Evolutionary conservation across 768 basidiomycete species (phyloP), one percentile per base, ranked within the genome.

Genomic region (Leccinum longicurvipes): DNA sequence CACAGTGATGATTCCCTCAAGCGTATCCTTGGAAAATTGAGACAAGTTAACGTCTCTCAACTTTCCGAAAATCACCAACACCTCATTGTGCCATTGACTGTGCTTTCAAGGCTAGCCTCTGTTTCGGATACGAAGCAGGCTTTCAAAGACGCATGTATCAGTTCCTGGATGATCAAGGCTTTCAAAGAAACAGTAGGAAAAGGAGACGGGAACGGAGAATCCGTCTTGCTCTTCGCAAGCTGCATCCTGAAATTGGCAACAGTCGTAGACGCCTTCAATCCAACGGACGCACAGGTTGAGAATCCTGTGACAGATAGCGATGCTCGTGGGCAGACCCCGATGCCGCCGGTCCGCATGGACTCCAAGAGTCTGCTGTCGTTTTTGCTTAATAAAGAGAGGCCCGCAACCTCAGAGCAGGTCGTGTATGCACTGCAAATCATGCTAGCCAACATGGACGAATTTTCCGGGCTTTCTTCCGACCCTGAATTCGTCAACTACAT

Each of bases 401-500:
- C 48, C 9, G 49, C 45, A 25, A 45, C 54, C 6, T 29, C 49
- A 10, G 49, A 51, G 10, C 54, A 55, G 31, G 24, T 21, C 17
- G 49, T 34, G 14, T 55, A 55, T n/a, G 41, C 54, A 8, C 27
- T 55, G 42, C 9, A 55, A 45, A 39, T 55, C 42, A 36, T 51
- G n/a, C 49, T 51, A 11, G 42, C 19, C 19, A 55, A 50, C 34
- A 31, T 23, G 24, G 28, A 50, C n/a, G 54, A 55, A 28, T 31
- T 32, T 4, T 19, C 48, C 9, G 3, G 29, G 1, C n/a, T 55
- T 49, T 19, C 42, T 14, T 51, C 34, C 24, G 10, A 51, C 17
- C 54, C 29, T 6, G 49, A 55, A 19, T 55, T 55, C 9, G 32
- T 55, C 54, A 45, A 42, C 14, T 55, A 55, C 21, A 55, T 55